Base-by-base conservation (phyloP, 441 rosid species). In the Capsella rubella region DNA sequence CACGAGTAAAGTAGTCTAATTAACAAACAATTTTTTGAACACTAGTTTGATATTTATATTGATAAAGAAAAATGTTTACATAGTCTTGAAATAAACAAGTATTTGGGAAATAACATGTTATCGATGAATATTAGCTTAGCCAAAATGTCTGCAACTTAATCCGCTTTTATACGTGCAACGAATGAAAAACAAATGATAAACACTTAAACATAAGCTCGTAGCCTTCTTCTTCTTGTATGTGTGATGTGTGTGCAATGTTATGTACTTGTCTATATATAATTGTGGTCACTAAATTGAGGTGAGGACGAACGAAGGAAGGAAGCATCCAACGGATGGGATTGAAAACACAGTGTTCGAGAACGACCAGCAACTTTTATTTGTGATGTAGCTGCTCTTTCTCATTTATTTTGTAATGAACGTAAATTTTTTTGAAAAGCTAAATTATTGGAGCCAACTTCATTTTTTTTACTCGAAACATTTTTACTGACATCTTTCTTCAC, bases 401-500 rank as follows among this genome's bases (percentile, higher is more conserved):
- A 45, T 45, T 13, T 39, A 16, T 8, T 64, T 34, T 5, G 16
- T 3, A 15, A 54, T 32, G n/a, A 12, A 42, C 37, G 37, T 34
- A 34, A 32, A 6, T 4, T 11, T 1, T 29, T 40, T 58, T 35
- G 49, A 14, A 50, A 46, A 67, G 11, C 31, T 18, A 39, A 40
- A 40, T 74, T 40, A 66, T 59, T 74, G 68, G 54, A 42, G 61
- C 63, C 63, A 67, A 46, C 63, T 67, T 67, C 55, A 67, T 21
- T 21, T 21, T 21, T 67, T 59, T 59, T 59, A 67, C 63, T 74
- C 78, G 73, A 31, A n/a, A n/a, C 51, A 1, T 21, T 21, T 21
- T 27, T 31, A 57, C 78, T 67, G 73, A 67, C 69, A 74, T 67
- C 55, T 67, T 59, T 73, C 55, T 74, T 60, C 67, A 57, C 79